Base-by-base conservation (phyloP, 441 rosid genomes). In the Populus hybrid region DNA sequence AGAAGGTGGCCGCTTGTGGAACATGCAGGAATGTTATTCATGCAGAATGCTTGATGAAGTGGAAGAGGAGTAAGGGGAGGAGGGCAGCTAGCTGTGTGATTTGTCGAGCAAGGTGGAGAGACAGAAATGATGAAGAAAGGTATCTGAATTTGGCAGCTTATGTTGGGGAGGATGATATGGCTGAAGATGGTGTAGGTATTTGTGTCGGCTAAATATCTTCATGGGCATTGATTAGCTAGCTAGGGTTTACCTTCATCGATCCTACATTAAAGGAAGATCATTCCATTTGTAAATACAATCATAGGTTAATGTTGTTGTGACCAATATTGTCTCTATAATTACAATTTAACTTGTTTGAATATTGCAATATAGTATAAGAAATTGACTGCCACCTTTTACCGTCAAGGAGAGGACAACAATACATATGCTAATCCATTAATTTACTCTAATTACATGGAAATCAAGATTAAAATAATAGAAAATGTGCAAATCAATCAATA, bases 91-190 rank as follows among this genome's bases (percentile, higher is more conserved):
- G 76, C 26, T 95, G 98, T 61, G 98, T 91, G 68, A 86, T 95
- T 53, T 95, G 98, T 14, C 84, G 98, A 69, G 94, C 94, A 5
- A 86, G 92, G 86, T 95, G 98, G 98, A 83, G 88, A 73, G 79
- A 71, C 19, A 75, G 78, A 67, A 66, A 70, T 34, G 83, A 74
- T 53, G 82, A 83, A 40, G 86, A 83, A 1, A 86, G 84, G 72
- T 93, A 93, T 78, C 76, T 95, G 78, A 95, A 93, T 85, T 88
- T 93, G 82, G 87, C 89, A 7, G 89, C 94, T 64, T 88, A 86
- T 66, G 75, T 89, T 24, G 38, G 67, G 32, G 82, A 79, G 35
- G 89, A 83, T 19, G 75, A 64, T 50, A 53, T 3, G 23, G 70
- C 9, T 14, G 36, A 4, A 3, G 61, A 61, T 9, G 68, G 67